Evolutionary conservation across 1,284 basidiomycete species (phyloP), one percentile per base, ranked within the genome.

Genomic region (Puccinia horiana): DNA sequence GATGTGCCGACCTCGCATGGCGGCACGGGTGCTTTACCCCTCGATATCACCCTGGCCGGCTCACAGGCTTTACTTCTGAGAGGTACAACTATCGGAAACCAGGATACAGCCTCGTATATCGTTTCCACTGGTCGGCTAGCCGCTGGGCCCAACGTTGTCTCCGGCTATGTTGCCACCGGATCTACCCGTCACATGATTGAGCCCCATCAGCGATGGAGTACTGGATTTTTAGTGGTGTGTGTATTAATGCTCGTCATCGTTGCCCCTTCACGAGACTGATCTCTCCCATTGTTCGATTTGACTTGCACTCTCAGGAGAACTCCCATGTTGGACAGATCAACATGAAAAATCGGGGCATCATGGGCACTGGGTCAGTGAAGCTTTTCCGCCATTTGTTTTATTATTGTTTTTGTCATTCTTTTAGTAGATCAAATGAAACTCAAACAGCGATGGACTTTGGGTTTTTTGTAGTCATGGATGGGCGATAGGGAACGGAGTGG

Each of bases 171-270:
- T 61, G 79, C 79, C 16, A 58, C 56, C 32, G 79, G 79, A 42
- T 72, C 67, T 37, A 65, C 54, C 20, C 79, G 37, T 40, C 79
- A 81, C 52, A 72, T 61, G 26, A 81, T 81, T 18, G 79, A 81
- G 29, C 79, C 79, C 8, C 79, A 81, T 74, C 79, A 81, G 44
- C 67, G 79, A 47, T 81, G 79, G 79, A 81, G 79, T 32, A 81
- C 79, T 52, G 79, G 79, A 47, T 70, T 81, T 74, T 47, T 81
- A 23, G 79, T 81, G 42, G 79, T 81, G 26, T 18, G 79, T 74
- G 9, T 18, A 29, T 61, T 18, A n/a, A 14, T n/a, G 23, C 11
- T 56, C 49, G 8, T 4, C 4, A 69, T 69, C 12, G 8, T 3
- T 54, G 29, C 20, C 11, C 20, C 26, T 26, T 29, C 20, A 20